Percentiles rank a stretch among this genome's conserved stretches.
Conservation (phyloP, 306 rosid species). For the Leucaena leucocephala region DNA sequence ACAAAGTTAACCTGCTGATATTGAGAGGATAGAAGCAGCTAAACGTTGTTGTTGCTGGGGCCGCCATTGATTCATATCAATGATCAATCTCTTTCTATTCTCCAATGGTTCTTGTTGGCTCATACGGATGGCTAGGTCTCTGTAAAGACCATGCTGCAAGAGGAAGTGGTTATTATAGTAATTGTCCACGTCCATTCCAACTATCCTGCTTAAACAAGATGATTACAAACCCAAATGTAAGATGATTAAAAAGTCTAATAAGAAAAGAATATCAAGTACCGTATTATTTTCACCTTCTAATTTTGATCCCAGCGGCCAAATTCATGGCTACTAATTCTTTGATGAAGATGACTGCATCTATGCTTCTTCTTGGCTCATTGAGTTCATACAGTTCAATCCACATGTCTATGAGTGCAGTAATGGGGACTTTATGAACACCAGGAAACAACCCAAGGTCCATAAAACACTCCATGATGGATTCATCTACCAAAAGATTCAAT, state of each 20-base stretch:
- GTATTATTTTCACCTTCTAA: not conserved
- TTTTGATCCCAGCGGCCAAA: not conserved
- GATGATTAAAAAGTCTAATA: not conserved
- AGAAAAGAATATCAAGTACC: not conserved
- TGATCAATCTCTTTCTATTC: not conserved
- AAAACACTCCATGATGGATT: not conserved
- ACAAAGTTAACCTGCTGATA: not conserved
- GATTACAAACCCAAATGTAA: not conserved
- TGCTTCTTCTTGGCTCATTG: constrained; percentile 29
- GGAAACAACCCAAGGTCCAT: constrained; percentile 22
- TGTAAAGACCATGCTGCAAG: not conserved
- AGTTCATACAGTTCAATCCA: constrained; percentile 41
- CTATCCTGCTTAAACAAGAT: not conserved
- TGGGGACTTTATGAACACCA: not conserved
- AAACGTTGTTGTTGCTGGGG: not conserved
- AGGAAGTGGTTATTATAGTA: not conserved
- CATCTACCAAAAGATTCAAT: not conserved
- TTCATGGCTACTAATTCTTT: not conserved
- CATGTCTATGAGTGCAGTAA: constrained; percentile 11
- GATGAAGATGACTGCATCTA: constrained; percentile 5
- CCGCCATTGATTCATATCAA: not conserved
- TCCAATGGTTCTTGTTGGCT: not conserved
- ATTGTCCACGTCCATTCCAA: not conserved
- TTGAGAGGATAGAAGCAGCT: not conserved
- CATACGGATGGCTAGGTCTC: not conserved